A percentile compares a stretch with the other conserved stretches of the same genome.
Evolutionary conservation across 2,329 filamentous ascomycete genomes (phyloP).

Genomic region (Cordyceps javanica): DNA sequence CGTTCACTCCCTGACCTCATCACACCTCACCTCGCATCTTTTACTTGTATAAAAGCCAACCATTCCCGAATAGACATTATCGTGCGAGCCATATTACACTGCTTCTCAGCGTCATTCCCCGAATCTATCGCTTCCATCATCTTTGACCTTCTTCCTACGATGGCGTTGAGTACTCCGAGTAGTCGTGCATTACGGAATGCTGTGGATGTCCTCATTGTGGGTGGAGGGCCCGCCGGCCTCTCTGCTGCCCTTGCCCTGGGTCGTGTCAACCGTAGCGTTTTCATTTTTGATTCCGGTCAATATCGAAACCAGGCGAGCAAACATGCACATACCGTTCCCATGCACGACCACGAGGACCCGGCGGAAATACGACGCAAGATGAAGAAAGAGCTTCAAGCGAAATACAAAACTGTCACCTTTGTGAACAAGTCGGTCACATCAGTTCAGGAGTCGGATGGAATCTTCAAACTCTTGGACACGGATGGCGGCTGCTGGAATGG

Average conservation of each 20-base stretch:
- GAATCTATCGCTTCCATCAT: too few species aligned
- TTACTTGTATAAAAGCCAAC: too few species aligned
- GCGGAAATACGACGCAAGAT: conserved; percentile 20
- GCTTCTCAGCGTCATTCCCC: too few species aligned
- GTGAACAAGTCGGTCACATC: background rate
- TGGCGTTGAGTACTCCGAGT: too few species aligned
- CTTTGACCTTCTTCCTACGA: too few species aligned
- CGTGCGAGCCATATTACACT: too few species aligned
- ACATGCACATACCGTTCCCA: conserved; percentile 35
- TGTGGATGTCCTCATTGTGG: conserved; percentile 30
- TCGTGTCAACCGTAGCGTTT: conserved; percentile 27
- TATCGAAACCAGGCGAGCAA: conserved; percentile 35
- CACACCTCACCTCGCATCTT: too few species aligned
- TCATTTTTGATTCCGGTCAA: conserved; percentile 34
- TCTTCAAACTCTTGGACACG: conserved; percentile 28
- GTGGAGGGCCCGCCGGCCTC: conserved; percentile 38
- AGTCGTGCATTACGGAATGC: too few species aligned
- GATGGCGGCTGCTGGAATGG: conserved; percentile 34
- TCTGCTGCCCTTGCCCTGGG: conserved; percentile 29
- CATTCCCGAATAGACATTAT: too few species aligned
- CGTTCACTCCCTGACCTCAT: too few species aligned
- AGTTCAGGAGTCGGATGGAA: conserved; percentile 14
- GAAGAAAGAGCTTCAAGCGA: conserved; percentile 15
- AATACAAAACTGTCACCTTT: background rate
- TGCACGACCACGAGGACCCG: conserved; percentile 23